These are phyloP conservation scores for Penicillium carneum DNA, from an alignment of 2,329 filamentous ascomycete genomes.

Conservation along the genomic window DNA sequence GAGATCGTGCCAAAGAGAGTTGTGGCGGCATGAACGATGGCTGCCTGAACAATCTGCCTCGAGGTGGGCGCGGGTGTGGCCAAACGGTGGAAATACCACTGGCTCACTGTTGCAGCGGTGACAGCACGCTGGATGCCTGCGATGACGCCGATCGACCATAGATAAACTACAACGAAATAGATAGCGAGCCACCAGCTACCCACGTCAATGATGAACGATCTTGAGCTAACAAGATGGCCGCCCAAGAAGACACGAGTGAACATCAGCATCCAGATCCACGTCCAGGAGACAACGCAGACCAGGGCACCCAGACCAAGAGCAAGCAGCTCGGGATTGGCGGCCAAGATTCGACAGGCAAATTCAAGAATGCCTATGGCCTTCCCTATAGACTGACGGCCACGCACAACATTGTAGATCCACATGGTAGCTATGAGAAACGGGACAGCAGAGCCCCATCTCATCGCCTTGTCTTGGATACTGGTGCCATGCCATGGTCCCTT, in stretches of 20 bases:
- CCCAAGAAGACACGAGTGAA: conserved; percentile 93
- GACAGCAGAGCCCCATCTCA: conserved; percentile 84
- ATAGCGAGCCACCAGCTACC: conserved; percentile 95
- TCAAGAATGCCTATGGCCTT: conserved; percentile 89
- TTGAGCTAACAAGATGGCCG: conserved; percentile 73
- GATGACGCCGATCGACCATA: conserved; percentile 90
- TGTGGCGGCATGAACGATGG: conserved; percentile 79
- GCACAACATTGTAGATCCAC: conserved; percentile 84
- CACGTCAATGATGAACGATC: conserved; percentile 79
- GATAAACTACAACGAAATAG: conserved; percentile 90
- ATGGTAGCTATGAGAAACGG: conserved; percentile 75
- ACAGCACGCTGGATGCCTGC: conserved; percentile 88
- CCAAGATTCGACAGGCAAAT: conserved; percentile 86
- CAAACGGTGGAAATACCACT: conserved; percentile 98
- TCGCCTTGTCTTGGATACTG: conserved; percentile 82
- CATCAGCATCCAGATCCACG: conserved; percentile 96
- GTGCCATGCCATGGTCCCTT: conserved; percentile 76
- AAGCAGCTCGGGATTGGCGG: conserved; percentile 82
- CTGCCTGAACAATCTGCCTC: conserved; percentile 80
- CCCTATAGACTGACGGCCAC: conserved; percentile 78
- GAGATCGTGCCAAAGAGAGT: conserved; percentile 93
- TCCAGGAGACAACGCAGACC: conserved; percentile 80
- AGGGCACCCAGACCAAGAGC: conserved; percentile 82
- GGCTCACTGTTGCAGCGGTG: conserved; percentile 91
- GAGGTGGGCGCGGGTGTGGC: conserved; percentile 78